phyloP scores from a whole-genome alignment of 805 yeast genomes.

The Pichia eremophila region DNA sequence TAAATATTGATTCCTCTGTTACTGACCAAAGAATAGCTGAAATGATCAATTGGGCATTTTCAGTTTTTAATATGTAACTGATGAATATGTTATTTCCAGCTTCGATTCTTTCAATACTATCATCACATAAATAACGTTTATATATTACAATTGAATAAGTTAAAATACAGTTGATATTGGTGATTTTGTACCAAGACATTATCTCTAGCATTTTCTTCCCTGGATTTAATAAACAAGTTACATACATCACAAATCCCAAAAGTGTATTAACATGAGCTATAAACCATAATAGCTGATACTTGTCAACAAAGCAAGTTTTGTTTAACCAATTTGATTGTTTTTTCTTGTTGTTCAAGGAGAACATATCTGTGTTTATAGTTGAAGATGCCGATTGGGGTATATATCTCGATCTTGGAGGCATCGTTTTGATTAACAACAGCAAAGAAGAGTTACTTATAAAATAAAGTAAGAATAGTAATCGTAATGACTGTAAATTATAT shows the following conservation, averaged over 20 bases:
- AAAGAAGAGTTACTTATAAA: neutral
- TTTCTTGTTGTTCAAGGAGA: neutral
- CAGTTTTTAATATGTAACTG: constrained; percentile 31
- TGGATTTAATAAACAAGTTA: constrained; percentile 5
- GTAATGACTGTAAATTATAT: no score
- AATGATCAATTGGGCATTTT: constrained; percentile 30
- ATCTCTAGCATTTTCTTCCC: constrained; percentile 5
- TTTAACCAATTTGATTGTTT: neutral
- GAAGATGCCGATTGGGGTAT: neutral
- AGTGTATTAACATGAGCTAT: constrained; percentile 1
- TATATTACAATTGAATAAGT: constrained; percentile 25
- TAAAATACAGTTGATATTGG: constrained; percentile 17
- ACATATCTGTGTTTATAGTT: neutral
- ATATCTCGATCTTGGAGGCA: neutral
- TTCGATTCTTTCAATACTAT: neutral
- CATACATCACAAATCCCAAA: constrained; percentile 12
- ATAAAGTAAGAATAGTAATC: no score
- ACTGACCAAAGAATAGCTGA: constrained; percentile 31
- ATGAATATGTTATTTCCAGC: constrained; percentile 16
- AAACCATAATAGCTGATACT: constrained; percentile 1
- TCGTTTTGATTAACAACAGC: neutral
- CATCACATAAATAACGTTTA: constrained; percentile 17
- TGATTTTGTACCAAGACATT: constrained; percentile 15
- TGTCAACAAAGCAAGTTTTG: neutral
- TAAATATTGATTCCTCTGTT: constrained; percentile 25